Evolutionary conservation across 2,329 filamentous ascomycete species (phyloP).

Genomic region (Erysiphe neolycopersici): DNA sequence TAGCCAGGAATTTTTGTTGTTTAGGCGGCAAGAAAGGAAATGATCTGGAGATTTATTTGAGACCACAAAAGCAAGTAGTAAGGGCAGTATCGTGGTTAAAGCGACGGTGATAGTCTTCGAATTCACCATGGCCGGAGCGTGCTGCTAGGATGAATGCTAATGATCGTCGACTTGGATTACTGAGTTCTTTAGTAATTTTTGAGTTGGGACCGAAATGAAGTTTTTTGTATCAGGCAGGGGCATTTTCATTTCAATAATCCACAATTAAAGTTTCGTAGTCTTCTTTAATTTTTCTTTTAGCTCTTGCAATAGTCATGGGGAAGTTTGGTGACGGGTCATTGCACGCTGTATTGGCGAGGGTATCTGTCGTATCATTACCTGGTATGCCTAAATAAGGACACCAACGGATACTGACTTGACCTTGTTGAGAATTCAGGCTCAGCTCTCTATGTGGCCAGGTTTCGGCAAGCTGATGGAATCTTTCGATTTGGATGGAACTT

Average conservation of each 20-base stretch:
- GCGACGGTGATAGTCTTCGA: background rate
- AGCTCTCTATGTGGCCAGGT: background rate
- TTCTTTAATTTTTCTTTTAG: background rate
- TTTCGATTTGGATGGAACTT: background rate
- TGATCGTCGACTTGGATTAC: background rate
- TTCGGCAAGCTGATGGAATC: background rate
- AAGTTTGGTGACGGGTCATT: background rate
- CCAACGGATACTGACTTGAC: background rate
- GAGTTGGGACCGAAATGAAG: background rate
- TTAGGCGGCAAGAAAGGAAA: background rate
- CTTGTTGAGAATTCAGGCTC: background rate
- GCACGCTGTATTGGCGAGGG: background rate
- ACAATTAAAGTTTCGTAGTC: background rate
- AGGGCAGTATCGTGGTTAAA: background rate
- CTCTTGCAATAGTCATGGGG: background rate
- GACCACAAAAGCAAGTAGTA: background rate
- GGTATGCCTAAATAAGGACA: background rate
- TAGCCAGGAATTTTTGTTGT: background rate
- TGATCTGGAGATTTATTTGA: background rate
- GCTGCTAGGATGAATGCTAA: background rate
- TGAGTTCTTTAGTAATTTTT: background rate
- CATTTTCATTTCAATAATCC: background rate
- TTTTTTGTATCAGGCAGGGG: background rate
- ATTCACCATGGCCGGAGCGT: background rate
- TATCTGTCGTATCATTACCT: background rate